Percentiles rank a stretch among this genome's conserved stretches.
These are phyloP conservation scores for Fonsecaea nubica DNA, from an alignment of 2,329 filamentous ascomycete genomes.

Conservation along the genomic window DNA sequence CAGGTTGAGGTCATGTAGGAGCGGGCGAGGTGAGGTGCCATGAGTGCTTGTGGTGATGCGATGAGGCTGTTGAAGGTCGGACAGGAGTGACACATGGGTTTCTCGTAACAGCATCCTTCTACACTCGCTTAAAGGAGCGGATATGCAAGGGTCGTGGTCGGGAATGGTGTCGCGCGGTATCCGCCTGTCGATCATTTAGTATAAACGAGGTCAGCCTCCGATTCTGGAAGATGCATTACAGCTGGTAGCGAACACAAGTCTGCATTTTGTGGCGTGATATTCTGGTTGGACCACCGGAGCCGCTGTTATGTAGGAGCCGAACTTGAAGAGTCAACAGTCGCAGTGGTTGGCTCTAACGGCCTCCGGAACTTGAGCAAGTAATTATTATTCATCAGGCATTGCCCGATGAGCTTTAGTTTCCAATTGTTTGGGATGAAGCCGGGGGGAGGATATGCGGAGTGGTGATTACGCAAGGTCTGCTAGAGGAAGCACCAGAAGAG, in stretches of 20 bases:
- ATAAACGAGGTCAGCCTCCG: not conserved
- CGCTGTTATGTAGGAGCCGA: not conserved
- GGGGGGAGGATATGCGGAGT: slow-evolving; percentile 5
- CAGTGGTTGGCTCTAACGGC: not conserved
- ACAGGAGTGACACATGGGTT: slow-evolving; percentile 9
- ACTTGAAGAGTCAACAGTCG: not conserved
- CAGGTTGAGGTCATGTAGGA: slow-evolving; percentile 22
- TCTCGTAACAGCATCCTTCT: slow-evolving; percentile 10
- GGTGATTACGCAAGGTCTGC: slow-evolving; percentile 19
- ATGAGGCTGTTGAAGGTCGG: slow-evolving; percentile 20
- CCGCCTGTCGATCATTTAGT: slow-evolving; percentile 19
- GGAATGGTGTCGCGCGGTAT: slow-evolving; percentile 3
- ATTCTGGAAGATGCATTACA: not conserved
- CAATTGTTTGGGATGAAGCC: not conserved
- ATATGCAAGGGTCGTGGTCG: slow-evolving; percentile 17
- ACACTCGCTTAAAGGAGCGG: slow-evolving; percentile 12
- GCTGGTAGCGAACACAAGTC: not conserved
- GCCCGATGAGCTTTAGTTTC: slow-evolving; percentile 6
- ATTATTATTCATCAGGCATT: slow-evolving; percentile 20
- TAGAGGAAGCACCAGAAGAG: not conserved
- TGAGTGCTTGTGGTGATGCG: slow-evolving; percentile 7
- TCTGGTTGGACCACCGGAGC: not conserved
- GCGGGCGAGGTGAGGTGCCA: slow-evolving; percentile 1
- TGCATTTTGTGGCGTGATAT: slow-evolving; percentile 10
- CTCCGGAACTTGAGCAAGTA: not conserved